Conservation (phyloP, 345 rosid species). For the Lepidium didymum region DNA sequence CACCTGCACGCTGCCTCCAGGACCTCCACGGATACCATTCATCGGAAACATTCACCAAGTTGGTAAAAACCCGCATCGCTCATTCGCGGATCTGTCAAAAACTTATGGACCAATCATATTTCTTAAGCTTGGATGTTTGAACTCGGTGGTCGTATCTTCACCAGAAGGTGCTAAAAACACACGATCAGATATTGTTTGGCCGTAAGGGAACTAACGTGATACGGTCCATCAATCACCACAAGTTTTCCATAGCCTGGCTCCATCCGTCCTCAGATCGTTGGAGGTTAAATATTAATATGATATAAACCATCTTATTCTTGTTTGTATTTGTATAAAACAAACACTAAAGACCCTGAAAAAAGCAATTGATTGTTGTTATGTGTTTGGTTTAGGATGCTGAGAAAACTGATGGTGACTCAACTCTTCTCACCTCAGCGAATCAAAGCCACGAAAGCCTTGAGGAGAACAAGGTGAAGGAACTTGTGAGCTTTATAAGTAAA, state of each 20-base stretch:
- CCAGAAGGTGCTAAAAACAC: conserved; percentile 23
- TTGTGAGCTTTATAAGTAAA: conserved; percentile 6
- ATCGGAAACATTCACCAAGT: conserved; percentile 38
- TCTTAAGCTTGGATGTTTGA: conserved; percentile 26
- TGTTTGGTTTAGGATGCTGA: conserved; percentile 1
- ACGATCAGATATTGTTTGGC: conserved; percentile 28
- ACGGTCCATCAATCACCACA: conserved; percentile 16
- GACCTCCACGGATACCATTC: conserved; percentile 33
- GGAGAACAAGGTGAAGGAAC: conserved; percentile 25
- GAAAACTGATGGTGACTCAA: conserved; percentile 7
- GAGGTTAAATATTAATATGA: not conserved
- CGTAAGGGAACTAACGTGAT: conserved; percentile 9
- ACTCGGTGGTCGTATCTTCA: conserved; percentile 23
- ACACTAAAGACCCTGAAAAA: too few species aligned
- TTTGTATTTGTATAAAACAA: too few species aligned
- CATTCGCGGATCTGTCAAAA: conserved; percentile 31
- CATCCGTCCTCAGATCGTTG: conserved; percentile 17
- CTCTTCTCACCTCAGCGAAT: conserved; percentile 19
- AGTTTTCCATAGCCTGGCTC: conserved; percentile 21
- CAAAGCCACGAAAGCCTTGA: conserved; percentile 4
- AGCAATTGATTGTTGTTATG: too few species aligned
- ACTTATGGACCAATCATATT: conserved; percentile 41
- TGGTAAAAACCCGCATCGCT: conserved; percentile 32
- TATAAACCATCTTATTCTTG: too few species aligned
- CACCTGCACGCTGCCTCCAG: not conserved